Conservation (phyloP, 2,329 filamentous ascomycete species). For the Aspergillus arachidicola region DNA sequence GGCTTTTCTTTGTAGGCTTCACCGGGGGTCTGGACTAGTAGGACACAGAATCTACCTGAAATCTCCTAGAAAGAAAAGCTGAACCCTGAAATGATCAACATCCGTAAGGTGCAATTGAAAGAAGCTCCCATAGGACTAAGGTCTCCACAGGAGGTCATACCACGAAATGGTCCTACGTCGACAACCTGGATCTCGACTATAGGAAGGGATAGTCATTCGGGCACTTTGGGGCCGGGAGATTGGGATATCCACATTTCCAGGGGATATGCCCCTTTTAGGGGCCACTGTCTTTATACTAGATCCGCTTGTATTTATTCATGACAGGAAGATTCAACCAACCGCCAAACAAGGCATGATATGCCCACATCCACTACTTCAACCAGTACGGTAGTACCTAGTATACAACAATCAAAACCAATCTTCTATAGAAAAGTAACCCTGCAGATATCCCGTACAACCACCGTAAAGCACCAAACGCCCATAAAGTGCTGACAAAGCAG, state of each 20-base stretch:
- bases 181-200: not conserved
- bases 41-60: not conserved
- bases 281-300: not conserved
- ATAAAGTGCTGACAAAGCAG: not conserved
- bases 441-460: too few species aligned
- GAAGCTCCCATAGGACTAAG: not conserved
- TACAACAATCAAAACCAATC: too few species aligned
- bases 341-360: not conserved
- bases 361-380: not conserved
- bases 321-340: not conserved
- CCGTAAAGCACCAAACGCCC: too few species aligned
- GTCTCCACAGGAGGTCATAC: not conserved
- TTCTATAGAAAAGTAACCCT: too few species aligned
- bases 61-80: not conserved
- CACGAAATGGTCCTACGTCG: not conserved
- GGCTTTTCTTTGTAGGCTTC: not conserved
- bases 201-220: not conserved
- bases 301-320: not conserved
- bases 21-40: not conserved
- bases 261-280: not conserved
- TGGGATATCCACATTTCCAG: not conserved
- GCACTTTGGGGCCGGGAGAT: not conserved
- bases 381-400: not conserved
- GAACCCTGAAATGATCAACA: not conserved
- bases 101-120: not conserved